Base-by-base conservation (phyloP, 805 yeast species). In the Ogataea glucozyma region DNA sequence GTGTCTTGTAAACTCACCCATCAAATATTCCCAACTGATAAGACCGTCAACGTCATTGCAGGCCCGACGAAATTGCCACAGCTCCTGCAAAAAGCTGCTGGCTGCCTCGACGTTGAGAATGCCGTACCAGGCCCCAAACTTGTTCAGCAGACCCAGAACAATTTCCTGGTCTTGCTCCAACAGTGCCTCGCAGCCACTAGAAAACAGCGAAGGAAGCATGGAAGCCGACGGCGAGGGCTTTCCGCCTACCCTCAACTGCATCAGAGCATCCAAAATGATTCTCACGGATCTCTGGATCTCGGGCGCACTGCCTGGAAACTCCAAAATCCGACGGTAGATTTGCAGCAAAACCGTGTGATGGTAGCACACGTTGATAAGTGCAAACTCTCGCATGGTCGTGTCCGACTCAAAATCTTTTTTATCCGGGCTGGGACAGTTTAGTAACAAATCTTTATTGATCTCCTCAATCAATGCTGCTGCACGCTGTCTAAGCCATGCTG, bases 1-100 rank as follows among this genome's bases (percentile, higher is more conserved):
- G 6, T n/a, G 13, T n/a, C 16, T 27, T 27, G 13, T 27, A 18
- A 6, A 27, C 31, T 27, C 16, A 27, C 31, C 31, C 31, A 27
- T 27, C 31, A 27, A 27, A 27, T 27, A 27, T 27, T 27, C 31
- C 31, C 31, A 27, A 18, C 31, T 27, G 17, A 27, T 27, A 5
- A 27, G 31, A 10, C 31, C 31, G 13, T 27, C 31, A 5, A 18
- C 16, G 18, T 27, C 31, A 5, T 27, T 27, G 18, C 16, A 27
- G 6, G 13, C 31, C 16, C 8, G 4, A 8, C 31, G 31, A 4
- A 27, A 5, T 6, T 17, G 11, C 31, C 31, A 27, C 18, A 27
- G 10, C 18, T 27, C 31, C 8, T 10, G 18, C 12, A 27, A 14
- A 12, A 27, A 27, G 6, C 16, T 11, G 16, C 31, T 17, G 7